phyloP scores from a whole-genome alignment of 2,329 filamentous ascomycete species.

The Chaetomium strumarium region DNA sequence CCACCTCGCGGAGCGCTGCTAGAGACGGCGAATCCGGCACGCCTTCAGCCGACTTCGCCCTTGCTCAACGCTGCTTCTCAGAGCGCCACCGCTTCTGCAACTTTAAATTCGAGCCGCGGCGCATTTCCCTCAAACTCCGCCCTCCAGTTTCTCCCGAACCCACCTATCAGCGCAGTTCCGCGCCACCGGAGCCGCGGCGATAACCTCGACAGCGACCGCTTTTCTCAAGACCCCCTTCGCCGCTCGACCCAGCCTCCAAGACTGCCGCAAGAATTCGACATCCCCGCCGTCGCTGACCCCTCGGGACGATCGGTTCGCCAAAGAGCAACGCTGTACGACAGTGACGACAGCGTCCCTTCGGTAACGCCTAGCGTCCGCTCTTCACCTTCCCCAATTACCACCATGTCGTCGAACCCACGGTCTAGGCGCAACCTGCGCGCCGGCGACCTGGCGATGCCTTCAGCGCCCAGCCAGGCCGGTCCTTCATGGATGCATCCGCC shows the following conservation, averaged over 20 bases:
- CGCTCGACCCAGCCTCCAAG: conserved; percentile 11
- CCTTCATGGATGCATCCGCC: no score
- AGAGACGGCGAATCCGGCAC: not conserved
- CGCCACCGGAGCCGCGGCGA: conserved; percentile 17
- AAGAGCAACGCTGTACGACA: not conserved
- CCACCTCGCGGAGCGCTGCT: not conserved
- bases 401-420: conserved; percentile 6
- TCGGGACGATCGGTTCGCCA: not conserved
- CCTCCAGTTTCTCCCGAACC: not conserved
- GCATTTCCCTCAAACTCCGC: not conserved
- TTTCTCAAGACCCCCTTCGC: conserved; percentile 14
- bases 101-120: not conserved
- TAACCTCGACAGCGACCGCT: conserved; percentile 14
- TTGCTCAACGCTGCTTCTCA: not conserved
- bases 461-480: not conserved
- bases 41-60: not conserved
- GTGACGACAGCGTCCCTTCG: not conserved
- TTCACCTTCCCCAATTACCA: not conserved
- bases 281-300: not conserved
- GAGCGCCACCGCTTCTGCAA: not conserved
- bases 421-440: not conserved
- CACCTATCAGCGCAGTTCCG: not conserved
- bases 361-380: not conserved
- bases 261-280: not conserved
- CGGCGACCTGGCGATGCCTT: conserved; percentile 7